Base-by-base conservation (phyloP, 257 asterid genomes). In the Eustoma russellianum region DNA sequence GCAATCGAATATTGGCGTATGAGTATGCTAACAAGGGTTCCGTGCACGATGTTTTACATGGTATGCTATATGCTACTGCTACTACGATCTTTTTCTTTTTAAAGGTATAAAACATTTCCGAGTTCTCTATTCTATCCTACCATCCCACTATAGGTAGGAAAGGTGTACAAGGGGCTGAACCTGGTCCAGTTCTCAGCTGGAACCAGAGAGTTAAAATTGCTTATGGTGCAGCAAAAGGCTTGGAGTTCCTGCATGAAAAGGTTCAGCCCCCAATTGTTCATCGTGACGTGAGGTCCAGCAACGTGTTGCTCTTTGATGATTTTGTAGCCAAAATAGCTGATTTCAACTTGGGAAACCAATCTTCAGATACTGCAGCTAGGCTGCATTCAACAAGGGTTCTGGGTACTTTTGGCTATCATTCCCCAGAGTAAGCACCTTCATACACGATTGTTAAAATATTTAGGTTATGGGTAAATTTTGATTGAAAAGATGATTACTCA, bases 101-200 rank as follows among this genome's bases (percentile, higher is more conserved):
- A 9, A 18, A 38, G 43, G 12, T 7, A 38, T 5, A 11, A 48
- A 50, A 48, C 41, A 12, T 52, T 50, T 11, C 46, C 16, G 47
- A 38, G 43, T 38, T 38, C 43, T 38, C 43, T 7, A 38, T 7
- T 38, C 7, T 55, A 44, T 51, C 41, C 14, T 35, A 49, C 17
- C 46, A 11, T 56, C 33, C 52, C 46, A 12, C 59, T 59, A 41
- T 53, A 87, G 96, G 96, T 28, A 69, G 91, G 57, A 90, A 90
- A 68, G 96, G 96, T 34, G 97, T 90, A 55, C 93, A 90, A 70
- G 93, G 95, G 18, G 96, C 96, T 13, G 96, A 90, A 66, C 97
- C 96, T 0, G 97, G 97, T 35, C 93, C 93, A 0, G 88, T 70
- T 19, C 80, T 90, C n/a, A 71, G 71, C 33, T 90, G 98, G 98